phyloP scores from a whole-genome alignment of 2,329 filamentous ascomycete genomes.

The Fusarium newnesense region DNA sequence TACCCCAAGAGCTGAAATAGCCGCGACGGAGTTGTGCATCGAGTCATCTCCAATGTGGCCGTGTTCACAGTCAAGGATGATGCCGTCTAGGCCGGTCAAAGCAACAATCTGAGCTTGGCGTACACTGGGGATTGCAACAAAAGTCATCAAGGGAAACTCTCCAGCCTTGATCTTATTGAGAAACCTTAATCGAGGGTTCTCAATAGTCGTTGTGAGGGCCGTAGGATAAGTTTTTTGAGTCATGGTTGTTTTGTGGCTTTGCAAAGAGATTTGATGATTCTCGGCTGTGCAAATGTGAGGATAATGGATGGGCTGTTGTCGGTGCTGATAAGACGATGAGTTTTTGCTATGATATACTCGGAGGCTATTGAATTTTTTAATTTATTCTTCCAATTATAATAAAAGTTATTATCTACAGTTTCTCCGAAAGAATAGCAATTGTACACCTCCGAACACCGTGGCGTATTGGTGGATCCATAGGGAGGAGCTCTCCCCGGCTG shows the following conservation, averaged over 20 bases:
- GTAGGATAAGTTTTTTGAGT: slow-evolving; percentile 15
- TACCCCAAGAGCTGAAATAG: slow-evolving; percentile 13
- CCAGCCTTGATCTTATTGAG: slow-evolving; percentile 55
- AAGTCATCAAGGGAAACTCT: slow-evolving; percentile 58
- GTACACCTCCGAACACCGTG: rapidly evolving
- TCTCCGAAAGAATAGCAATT: not conserved
- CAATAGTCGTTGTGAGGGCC: slow-evolving; percentile 43
- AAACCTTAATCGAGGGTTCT: slow-evolving; percentile 55
- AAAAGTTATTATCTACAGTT: not conserved
- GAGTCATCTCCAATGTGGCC: slow-evolving; percentile 21
- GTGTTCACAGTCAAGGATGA: slow-evolving; percentile 56
- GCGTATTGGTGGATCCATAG: slow-evolving; percentile 1
- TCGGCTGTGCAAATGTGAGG: not conserved
- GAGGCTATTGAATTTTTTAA: not conserved
- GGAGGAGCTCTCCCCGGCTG: slow-evolving; percentile 16
- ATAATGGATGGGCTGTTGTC: not conserved
- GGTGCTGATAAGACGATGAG: not conserved
- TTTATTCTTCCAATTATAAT: not conserved
- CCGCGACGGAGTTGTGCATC: slow-evolving; percentile 12
- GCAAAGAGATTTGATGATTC: not conserved
- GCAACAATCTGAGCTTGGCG: slow-evolving; percentile 61
- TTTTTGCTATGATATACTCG: not conserved
- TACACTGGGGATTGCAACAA: slow-evolving; percentile 59
- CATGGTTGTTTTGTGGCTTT: not conserved
- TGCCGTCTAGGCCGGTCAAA: slow-evolving; percentile 59